These are phyloP conservation scores for Mimosa bimucronata DNA, from an alignment of 306 rosid genomes.

Conservation along the genomic window DNA sequence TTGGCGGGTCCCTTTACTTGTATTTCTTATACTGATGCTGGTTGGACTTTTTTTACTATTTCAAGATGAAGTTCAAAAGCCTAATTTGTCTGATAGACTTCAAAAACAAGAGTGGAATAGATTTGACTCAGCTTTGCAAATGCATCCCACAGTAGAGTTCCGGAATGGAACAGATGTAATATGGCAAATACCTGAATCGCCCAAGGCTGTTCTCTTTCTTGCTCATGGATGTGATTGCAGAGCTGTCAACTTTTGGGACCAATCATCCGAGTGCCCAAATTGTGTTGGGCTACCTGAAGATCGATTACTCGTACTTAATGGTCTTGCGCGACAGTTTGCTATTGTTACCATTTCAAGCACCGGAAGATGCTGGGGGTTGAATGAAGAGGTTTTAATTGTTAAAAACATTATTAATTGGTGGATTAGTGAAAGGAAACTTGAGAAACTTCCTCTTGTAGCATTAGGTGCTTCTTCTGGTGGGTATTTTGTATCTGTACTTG, in stretches of 20 bases:
- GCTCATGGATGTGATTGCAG: slow-evolving; percentile 89
- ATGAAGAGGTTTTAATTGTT: slow-evolving; percentile 60
- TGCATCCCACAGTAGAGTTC: slow-evolving; percentile 61
- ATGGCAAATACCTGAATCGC: slow-evolving; percentile 85
- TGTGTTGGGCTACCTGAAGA: slow-evolving; percentile 95
- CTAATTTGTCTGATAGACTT: slow-evolving; percentile 40
- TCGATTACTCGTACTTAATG: slow-evolving; percentile 72
- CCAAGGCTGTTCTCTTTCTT: slow-evolving; percentile 83
- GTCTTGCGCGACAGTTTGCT: slow-evolving; percentile 68
- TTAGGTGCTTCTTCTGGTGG: slow-evolving; percentile 97
- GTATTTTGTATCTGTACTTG: slow-evolving; percentile 83
- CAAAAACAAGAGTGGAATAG: slow-evolving; percentile 60
- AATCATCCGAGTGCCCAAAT: slow-evolving; percentile 58
- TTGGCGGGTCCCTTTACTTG: slow-evolving; percentile 39
- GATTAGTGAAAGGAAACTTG: slow-evolving; percentile 64
- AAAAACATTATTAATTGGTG: slow-evolving; percentile 76
- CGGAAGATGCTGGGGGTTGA: slow-evolving; percentile 67
- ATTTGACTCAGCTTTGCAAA: slow-evolving; percentile 57
- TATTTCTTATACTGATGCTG: slow-evolving; percentile 45
- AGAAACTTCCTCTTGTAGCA: slow-evolving; percentile 75
- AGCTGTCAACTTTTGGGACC: slow-evolving; percentile 88
- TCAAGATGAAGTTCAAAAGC: slow-evolving; percentile 35
- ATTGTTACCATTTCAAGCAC: slow-evolving; percentile 76
- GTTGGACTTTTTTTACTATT: slow-evolving; percentile 42
- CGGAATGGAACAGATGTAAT: slow-evolving; percentile 75